phyloP scores from a whole-genome alignment of 2,329 filamentous ascomycete species.

The Herpotrichia juniperi region DNA sequence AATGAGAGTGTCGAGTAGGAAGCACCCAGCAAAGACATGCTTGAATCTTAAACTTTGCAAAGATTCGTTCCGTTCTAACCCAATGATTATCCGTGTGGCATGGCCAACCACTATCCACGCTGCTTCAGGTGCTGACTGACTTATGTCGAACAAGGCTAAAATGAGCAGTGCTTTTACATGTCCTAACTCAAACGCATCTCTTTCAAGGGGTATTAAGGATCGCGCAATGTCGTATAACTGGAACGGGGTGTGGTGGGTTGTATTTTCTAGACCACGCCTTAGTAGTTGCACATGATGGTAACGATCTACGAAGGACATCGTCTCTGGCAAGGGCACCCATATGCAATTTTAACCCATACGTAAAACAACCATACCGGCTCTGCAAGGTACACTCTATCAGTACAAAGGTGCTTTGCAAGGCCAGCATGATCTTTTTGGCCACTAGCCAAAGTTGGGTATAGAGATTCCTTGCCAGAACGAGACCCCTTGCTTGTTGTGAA shows the following conservation, averaged over 20 bases:
- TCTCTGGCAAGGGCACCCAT: no score
- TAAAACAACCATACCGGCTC: no score
- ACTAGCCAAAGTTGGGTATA: no score
- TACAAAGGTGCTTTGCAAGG: no score
- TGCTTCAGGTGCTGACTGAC: constrained; percentile 59
- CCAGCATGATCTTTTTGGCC: no score
- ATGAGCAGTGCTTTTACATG: constrained; percentile 52
- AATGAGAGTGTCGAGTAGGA: constrained; percentile 66
- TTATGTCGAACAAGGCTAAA: constrained; percentile 68
- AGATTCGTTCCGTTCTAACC: constrained; percentile 44
- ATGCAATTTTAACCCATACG: no score
- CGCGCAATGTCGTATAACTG: constrained; percentile 35
- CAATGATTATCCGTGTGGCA: constrained; percentile 62
- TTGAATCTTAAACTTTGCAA: constrained; percentile 43
- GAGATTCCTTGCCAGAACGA: no score
- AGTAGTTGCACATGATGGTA: not conserved
- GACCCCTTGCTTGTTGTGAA: no score
- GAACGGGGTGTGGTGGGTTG: constrained; percentile 14
- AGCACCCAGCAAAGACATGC: constrained; percentile 62
- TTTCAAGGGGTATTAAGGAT: constrained; percentile 37
- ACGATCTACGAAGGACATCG: not conserved
- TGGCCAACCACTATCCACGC: constrained; percentile 71
- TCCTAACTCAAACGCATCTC: constrained; percentile 42
- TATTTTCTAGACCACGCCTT: constrained; percentile 1
- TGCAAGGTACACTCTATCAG: no score